Percentiles rank a stretch among this genome's conserved stretches.
phyloP scores from a whole-genome alignment of 2,329 filamentous ascomycete genomes.

The Penicillium crustosum region DNA sequence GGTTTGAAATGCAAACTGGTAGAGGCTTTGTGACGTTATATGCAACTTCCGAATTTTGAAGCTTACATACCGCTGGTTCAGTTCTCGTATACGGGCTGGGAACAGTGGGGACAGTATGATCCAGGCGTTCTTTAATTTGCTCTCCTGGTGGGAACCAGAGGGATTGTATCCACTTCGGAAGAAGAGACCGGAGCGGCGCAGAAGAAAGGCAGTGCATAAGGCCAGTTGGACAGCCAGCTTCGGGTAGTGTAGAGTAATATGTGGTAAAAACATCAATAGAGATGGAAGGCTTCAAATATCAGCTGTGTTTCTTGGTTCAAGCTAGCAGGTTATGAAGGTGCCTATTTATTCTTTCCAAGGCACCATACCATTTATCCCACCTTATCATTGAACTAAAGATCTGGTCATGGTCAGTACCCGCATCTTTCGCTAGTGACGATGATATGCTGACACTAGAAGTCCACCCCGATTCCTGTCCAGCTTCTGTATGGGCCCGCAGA shows the following conservation, averaged over 20 bases:
- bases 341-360: too few relatives aligned
- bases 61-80: not conserved
- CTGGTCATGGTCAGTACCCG: too few relatives aligned
- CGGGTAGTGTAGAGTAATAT: not conserved
- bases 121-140: not conserved
- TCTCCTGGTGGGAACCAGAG: not conserved
- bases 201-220: slow-evolving; percentile 2
- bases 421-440: too few relatives aligned
- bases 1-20: not conserved
- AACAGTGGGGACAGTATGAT: not conserved
- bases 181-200: not conserved
- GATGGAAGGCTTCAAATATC: not conserved
- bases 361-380: too few relatives aligned
- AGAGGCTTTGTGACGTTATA: not conserved
- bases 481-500: too few relatives aligned
- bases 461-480: too few relatives aligned
- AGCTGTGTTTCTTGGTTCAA: not conserved
- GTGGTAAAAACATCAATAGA: not conserved
- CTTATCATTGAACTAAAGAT: too few relatives aligned
- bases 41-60: not conserved
- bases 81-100: not conserved
- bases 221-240: not conserved
- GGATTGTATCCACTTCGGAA: not conserved
- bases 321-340: too few relatives aligned
- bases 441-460: too few relatives aligned